Evolutionary conservation across 2,329 filamentous ascomycete species (phyloP).

Genomic region (Microsporum audouinii): DNA sequence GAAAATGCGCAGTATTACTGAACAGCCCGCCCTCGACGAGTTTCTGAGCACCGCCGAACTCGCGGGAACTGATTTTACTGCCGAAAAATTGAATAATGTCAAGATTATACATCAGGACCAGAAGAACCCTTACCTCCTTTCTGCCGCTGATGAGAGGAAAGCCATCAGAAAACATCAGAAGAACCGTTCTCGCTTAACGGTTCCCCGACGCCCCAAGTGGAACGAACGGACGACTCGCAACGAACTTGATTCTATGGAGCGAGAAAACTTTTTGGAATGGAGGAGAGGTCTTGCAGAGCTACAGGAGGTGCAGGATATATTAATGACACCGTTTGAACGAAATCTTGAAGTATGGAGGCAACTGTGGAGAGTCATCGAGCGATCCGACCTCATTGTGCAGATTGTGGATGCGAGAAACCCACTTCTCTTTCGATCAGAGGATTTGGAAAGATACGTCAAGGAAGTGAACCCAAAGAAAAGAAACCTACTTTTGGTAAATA

Average conservation of each 20-base stretch:
- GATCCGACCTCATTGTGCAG: constrained; percentile 89
- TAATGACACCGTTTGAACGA: constrained; percentile 96
- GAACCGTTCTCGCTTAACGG: constrained; percentile 68
- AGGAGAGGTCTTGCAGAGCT: constrained; percentile 80
- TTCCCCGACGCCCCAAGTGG: constrained; percentile 83
- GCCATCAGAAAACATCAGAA: constrained; percentile 70
- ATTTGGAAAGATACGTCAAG: constrained; percentile 88
- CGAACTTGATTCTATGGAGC: constrained; percentile 68
- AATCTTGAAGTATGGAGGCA: constrained; percentile 98
- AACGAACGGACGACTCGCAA: constrained; percentile 71
- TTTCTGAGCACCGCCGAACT: constrained; percentile 92
- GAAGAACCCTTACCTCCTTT: constrained; percentile 86
- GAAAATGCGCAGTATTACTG: constrained; percentile 98
- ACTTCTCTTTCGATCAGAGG: constrained; percentile 83
- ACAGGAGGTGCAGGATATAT: constrained; percentile 82
- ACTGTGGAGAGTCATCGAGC: constrained; percentile 93
- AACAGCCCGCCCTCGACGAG: constrained; percentile 92
- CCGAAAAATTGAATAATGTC: constrained; percentile 97
- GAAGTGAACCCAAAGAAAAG: constrained; percentile 79
- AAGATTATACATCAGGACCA: constrained; percentile 97
- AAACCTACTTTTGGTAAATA: constrained; percentile 90
- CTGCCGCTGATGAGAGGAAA: constrained; percentile 67
- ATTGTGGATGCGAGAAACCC: constrained; percentile 97
- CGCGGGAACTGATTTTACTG: constrained; percentile 96
- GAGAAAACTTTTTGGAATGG: constrained; percentile 75